Conservation (phyloP, 2,329 filamentous ascomycete species). For the Huntiella bhutanensis region DNA sequence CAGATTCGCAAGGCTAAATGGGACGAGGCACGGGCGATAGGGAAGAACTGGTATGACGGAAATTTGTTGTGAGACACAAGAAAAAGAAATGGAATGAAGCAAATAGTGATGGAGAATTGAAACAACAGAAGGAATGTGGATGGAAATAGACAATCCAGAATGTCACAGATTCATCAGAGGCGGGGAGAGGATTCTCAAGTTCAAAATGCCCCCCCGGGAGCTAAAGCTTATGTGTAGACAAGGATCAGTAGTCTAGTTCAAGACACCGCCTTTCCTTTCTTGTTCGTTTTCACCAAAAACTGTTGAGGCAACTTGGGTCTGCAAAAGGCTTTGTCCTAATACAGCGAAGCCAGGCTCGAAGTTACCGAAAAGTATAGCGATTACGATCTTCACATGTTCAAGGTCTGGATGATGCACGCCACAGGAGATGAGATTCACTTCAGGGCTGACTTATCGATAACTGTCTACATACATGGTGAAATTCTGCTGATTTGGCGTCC, state of each 20-base stretch:
- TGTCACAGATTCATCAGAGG: neutral
- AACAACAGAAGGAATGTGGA: neutral
- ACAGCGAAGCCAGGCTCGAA: neutral
- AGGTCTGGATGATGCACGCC: neutral
- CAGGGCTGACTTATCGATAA: no score
- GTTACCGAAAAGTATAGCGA: neutral
- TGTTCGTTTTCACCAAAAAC: neutral
- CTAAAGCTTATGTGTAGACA: neutral
- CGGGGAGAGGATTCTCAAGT: slow-evolving; percentile 7
- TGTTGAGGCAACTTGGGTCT: no score
- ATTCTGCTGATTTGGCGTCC: no score
- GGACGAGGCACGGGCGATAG: no score
- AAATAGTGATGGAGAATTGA: neutral
- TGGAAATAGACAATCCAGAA: no score
- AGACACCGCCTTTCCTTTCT: slow-evolving; percentile 6
- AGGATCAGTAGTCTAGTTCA: slow-evolving; percentile 1
- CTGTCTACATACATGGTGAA: no score
- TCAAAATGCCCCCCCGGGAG: neutral
- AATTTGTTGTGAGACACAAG: neutral
- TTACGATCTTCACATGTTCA: neutral
- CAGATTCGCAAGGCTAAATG: neutral
- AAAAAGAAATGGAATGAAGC: neutral
- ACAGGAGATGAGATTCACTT: neutral
- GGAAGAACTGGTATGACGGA: neutral
- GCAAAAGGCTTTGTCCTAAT: neutral